A percentile compares a stretch with the other conserved stretches of the same genome.
Evolutionary conservation across 176 grass and related monocot genomes (phyloP).

Genomic region (Ensete ventricosum): DNA sequence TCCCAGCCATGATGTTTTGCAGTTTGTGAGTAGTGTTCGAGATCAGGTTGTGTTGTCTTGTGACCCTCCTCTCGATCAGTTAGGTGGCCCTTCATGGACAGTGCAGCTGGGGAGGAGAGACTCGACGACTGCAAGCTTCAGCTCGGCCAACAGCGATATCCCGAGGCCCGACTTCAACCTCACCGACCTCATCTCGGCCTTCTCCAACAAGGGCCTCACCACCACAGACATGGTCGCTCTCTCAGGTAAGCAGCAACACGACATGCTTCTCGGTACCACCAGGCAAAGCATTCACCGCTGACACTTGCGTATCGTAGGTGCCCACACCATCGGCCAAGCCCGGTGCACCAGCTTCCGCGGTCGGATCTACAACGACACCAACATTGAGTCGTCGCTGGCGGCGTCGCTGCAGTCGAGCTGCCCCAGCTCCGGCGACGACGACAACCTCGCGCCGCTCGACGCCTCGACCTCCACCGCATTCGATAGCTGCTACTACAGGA

Average conservation of each 20-base stretch:
- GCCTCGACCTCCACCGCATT: slow-evolving; percentile 6
- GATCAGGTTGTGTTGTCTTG: too few species aligned
- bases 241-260: slow-evolving; percentile 13
- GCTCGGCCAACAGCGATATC: slow-evolving; percentile 28
- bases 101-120: slow-evolving; percentile 28
- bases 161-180: slow-evolving; percentile 26
- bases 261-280: not conserved
- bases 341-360: slow-evolving; percentile 29
- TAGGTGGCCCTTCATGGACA: slow-evolving; percentile 30
- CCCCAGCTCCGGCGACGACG: slow-evolving; percentile 26
- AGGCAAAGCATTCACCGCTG: too few species aligned
- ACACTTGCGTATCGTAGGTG: not conserved
- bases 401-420: slow-evolving; percentile 17
- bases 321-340: slow-evolving; percentile 29
- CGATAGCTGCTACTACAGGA: slow-evolving; percentile 30
- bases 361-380: slow-evolving; percentile 35
- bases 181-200: slow-evolving; percentile 24
- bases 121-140: slow-evolving; percentile 22
- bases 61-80: slow-evolving; percentile 1
- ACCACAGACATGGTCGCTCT: slow-evolving; percentile 27
- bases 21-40: not conserved
- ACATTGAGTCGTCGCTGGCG: slow-evolving; percentile 21
- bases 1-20: too few species aligned
- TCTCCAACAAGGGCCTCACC: slow-evolving; percentile 28
- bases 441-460: slow-evolving; percentile 27